Evolutionary conservation across 1,284 basidiomycete species (phyloP).

Genomic region (Papiliotrema fonsecae): DNA sequence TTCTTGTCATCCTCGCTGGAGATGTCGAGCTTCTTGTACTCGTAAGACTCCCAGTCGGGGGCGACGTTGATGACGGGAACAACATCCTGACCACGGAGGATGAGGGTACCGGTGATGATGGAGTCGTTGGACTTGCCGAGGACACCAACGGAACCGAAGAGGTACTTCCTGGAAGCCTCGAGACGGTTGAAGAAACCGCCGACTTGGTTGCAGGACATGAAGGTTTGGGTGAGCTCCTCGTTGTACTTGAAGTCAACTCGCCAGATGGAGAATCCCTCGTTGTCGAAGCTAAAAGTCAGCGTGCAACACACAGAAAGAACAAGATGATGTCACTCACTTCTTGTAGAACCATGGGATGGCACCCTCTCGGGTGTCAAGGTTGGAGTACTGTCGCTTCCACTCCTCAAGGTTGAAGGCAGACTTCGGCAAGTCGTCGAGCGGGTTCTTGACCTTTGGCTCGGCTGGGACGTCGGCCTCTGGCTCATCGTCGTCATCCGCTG

Average conservation of each 20-base stretch:
- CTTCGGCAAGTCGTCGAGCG: constrained; percentile 86
- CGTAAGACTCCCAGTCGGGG: constrained; percentile 86
- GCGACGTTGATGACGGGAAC: constrained; percentile 72
- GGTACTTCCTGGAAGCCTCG: constrained; percentile 89
- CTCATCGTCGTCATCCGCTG: constrained; percentile 57
- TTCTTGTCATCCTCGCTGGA: constrained; percentile 65
- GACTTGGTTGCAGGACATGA: constrained; percentile 84
- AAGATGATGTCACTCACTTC: constrained; percentile 56
- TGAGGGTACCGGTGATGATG: constrained; percentile 71
- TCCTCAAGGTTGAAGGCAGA: constrained; percentile 92
- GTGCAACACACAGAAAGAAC: constrained; percentile 5
- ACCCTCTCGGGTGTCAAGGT: constrained; percentile 88
- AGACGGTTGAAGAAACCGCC: constrained; percentile 93
- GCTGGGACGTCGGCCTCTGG: constrained; percentile 58
- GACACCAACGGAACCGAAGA: constrained; percentile 89
- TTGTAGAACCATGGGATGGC: constrained; percentile 72
- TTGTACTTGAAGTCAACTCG: constrained; percentile 94
- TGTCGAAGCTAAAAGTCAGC: constrained; percentile 65
- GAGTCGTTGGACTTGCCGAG: constrained; percentile 74
- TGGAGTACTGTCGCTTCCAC: constrained; percentile 97
- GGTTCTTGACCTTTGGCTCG: constrained; percentile 84
- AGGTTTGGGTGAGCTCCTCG: constrained; percentile 82
- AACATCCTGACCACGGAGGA: constrained; percentile 67
- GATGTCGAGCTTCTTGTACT: constrained; percentile 62
- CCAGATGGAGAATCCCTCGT: constrained; percentile 87